phyloP scores from a whole-genome alignment of 2,329 filamentous ascomycete genomes.

The Clathrospora elynae region DNA sequence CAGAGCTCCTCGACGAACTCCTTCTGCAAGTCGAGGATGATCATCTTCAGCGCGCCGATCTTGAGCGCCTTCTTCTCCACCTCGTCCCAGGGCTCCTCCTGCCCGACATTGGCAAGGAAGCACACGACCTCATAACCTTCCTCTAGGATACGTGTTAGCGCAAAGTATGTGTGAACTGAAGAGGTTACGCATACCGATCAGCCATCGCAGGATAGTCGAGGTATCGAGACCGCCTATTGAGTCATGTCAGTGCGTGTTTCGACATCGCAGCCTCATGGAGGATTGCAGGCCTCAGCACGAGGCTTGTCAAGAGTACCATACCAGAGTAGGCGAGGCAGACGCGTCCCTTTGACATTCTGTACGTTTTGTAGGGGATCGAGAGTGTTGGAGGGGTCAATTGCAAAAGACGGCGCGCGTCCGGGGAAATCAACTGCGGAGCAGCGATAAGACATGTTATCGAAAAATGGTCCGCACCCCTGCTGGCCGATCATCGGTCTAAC shows the following conservation, averaged over 20 bases:
- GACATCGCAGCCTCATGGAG: no score
- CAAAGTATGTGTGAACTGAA: not conserved
- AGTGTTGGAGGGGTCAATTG: slow-evolving; percentile 22
- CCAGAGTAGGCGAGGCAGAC: slow-evolving; percentile 58
- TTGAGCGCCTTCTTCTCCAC: slow-evolving; percentile 74
- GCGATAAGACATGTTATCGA: slow-evolving; percentile 25
- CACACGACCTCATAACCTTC: slow-evolving; percentile 67
- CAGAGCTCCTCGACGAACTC: slow-evolving; percentile 82
- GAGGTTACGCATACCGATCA: slow-evolving; percentile 35
- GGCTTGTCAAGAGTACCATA: slow-evolving; percentile 20
- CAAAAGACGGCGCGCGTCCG: slow-evolving; percentile 15
- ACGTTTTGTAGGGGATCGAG: slow-evolving; percentile 9
- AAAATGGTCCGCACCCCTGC: slow-evolving; percentile 23
- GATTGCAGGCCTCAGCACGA: not conserved
- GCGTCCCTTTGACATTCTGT: slow-evolving; percentile 49
- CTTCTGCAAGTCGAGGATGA: slow-evolving; percentile 67
- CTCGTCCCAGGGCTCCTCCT: slow-evolving; percentile 59
- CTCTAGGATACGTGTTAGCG: slow-evolving; percentile 42
- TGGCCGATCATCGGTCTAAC: slow-evolving; percentile 28
- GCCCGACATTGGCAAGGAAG: slow-evolving; percentile 63
- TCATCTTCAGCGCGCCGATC: slow-evolving; percentile 70
- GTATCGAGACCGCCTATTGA: slow-evolving; percentile 62
- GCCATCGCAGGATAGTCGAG: slow-evolving; percentile 53
- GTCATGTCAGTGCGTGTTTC: slow-evolving; percentile 30
- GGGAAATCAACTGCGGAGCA: slow-evolving; percentile 19